phyloP scores from a whole-genome alignment of 306 rosid genomes.

The Malus sieversii region DNA sequence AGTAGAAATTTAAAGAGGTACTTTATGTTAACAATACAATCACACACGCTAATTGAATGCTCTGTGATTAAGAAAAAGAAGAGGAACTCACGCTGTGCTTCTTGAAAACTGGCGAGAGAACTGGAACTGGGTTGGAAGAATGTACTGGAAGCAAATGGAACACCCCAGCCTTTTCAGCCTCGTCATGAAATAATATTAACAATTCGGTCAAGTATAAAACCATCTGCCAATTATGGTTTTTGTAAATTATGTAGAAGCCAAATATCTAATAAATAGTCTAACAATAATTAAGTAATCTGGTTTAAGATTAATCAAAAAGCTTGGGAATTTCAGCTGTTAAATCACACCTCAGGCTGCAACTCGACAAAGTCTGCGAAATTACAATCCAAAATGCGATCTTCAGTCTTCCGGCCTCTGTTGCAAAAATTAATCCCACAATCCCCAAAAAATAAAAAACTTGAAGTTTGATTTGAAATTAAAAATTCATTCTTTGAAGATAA shows the following conservation, averaged over 20 bases:
- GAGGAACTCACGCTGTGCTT: too few species aligned
- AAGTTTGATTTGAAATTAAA: too few species aligned
- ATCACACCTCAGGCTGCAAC: slow-evolving; percentile 64
- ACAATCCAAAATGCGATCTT: slow-evolving; percentile 41
- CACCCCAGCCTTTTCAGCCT: too few species aligned
- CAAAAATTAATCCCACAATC: neutral
- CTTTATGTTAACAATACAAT: neutral
- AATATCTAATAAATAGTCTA: too few species aligned
- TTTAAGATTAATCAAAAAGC: too few species aligned
- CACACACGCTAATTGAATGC: neutral
- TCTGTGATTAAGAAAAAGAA: neutral
- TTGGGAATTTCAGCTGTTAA: neutral
- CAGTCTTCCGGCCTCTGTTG: slow-evolving; percentile 45
- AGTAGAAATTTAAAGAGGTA: neutral
- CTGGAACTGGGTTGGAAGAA: too few species aligned
- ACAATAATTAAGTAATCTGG: neutral
- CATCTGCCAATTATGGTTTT: too few species aligned
- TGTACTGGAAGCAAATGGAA: too few species aligned
- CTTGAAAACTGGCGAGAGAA: too few species aligned
- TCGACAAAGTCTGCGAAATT: slow-evolving; percentile 50
- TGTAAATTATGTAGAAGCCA: too few species aligned
- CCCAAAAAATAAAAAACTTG: neutral
- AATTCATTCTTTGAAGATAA: neutral
- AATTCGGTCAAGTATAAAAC: too few species aligned
- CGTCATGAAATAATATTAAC: too few species aligned